phyloP scores from a whole-genome alignment of 495 filamentous ascomycete genomes.

The Terfezia boudieri region DNA sequence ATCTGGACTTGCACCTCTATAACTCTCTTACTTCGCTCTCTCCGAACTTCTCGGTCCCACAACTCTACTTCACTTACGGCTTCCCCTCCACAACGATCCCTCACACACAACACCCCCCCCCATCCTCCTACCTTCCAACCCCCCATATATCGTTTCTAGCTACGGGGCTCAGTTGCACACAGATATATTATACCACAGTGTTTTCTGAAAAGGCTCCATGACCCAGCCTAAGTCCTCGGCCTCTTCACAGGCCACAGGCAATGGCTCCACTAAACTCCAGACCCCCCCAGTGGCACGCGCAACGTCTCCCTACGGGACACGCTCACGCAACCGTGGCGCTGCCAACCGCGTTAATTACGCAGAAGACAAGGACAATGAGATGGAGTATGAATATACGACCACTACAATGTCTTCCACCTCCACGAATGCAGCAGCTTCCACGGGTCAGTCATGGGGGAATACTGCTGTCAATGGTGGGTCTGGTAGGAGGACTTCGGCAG shows the following conservation, averaged over 20 bases:
- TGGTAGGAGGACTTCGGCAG: conserved; percentile 22
- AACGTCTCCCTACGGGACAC: conserved; percentile 72
- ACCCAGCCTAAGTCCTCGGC: conserved; percentile 16
- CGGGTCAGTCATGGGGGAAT: conserved; percentile 19
- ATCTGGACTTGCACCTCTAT: conserved; percentile 6
- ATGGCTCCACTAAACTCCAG: conserved; percentile 9
- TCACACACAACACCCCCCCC: conserved; percentile 25
- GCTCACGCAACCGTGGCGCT: conserved; percentile 74
- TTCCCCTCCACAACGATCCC: conserved; percentile 20
- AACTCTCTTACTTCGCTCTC: conserved; percentile 1
- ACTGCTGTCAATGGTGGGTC: conserved; percentile 22
- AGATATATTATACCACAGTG: conserved; percentile 3
- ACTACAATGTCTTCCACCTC: conserved; percentile 26
- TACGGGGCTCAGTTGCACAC: conserved; percentile 2
- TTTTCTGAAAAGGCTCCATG: conserved; percentile 9
- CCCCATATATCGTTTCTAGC: conserved; percentile 8
- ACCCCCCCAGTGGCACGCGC: conserved; percentile 5
- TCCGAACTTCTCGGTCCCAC: conserved; percentile 2
- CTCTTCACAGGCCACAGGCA: conserved; percentile 14
- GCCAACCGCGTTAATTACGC: conserved; percentile 69
- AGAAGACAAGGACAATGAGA: conserved; percentile 81
- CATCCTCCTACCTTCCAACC: conserved; percentile 16
- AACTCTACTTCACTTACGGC: conserved; percentile 4
- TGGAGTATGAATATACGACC: conserved; percentile 42
- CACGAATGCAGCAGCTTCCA: conserved; percentile 17